Evolutionary conservation across 352 stramenopile species (phyloP).

Genomic region (Phytophthora sojae): DNA sequence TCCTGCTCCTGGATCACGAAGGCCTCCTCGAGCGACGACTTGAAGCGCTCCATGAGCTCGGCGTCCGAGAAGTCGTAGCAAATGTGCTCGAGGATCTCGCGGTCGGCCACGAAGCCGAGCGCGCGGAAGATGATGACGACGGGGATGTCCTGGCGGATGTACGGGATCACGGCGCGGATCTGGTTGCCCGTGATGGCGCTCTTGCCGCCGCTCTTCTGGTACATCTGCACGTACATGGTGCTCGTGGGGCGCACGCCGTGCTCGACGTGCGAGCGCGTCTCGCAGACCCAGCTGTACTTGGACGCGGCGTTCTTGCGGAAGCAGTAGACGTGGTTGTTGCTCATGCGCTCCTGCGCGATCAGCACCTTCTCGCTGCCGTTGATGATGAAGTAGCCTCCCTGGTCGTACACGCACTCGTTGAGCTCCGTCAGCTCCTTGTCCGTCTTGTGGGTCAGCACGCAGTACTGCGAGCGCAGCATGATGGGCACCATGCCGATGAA

Average conservation of each 20-base stretch:
- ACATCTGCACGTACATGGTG: constrained; percentile 99
- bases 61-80: constrained; percentile 98
- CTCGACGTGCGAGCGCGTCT: constrained; percentile 97
- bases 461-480: constrained; percentile 98
- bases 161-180: constrained; percentile 97
- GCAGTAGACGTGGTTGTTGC: constrained; percentile 99
- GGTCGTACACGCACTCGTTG: constrained; percentile 99
- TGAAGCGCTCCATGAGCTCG: constrained; percentile 99
- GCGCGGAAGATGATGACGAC: constrained; percentile 99
- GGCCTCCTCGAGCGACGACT: constrained; percentile 98
- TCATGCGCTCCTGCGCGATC: constrained; percentile 99
- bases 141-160: constrained; percentile 98
- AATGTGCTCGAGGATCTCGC: constrained; percentile 99
- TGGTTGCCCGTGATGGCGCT: constrained; percentile 98
- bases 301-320: constrained; percentile 98
- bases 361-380: constrained; percentile 98
- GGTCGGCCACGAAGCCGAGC: constrained; percentile 96
- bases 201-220: constrained; percentile 95
- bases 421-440: constrained; percentile 95
- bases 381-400: constrained; percentile 99
- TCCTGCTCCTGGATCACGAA: constrained; percentile 99
- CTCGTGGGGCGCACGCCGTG: constrained; percentile 94
- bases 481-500: constrained; percentile 99
- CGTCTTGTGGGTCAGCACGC: constrained; percentile 93
- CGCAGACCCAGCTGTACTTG: constrained; percentile 97